phyloP scores from a whole-genome alignment of 768 basidiomycete species.

The Coprinopsis sp. region DNA sequence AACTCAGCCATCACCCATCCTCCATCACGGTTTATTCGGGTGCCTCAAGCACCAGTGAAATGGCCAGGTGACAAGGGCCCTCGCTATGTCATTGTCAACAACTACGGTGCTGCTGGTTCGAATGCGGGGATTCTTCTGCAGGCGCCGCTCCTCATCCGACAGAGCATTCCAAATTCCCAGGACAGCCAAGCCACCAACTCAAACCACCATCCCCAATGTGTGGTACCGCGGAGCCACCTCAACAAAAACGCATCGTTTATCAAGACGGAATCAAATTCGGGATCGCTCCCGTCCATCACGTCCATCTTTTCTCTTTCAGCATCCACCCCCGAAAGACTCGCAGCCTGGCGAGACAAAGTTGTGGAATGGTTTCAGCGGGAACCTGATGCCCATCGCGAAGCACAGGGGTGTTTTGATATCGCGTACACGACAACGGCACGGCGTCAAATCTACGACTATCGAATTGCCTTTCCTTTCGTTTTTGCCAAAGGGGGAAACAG shows the following conservation, averaged over 20 bases:
- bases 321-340: conserved; percentile 44
- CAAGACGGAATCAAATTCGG: neutral
- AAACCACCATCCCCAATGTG: too few species aligned
- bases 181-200: neutral
- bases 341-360: conserved; percentile 42
- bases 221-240: too few species aligned
- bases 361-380: conserved; percentile 40
- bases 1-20: conserved; percentile 54
- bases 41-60: conserved; percentile 32
- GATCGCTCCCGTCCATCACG: conserved; percentile 8
- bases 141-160: conserved; percentile 25
- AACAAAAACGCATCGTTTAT: too few species aligned
- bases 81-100: conserved; percentile 61
- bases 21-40: conserved; percentile 42
- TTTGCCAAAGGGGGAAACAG: too few species aligned
- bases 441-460: conserved; percentile 49
- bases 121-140: conserved; percentile 61
- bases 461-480: conserved; percentile 49
- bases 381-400: neutral
- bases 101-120: conserved; percentile 73
- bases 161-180: conserved; percentile 15
- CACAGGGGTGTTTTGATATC: conserved; percentile 40
- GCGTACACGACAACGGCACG: conserved; percentile 69
- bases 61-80: conserved; percentile 41
- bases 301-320: conserved; percentile 62